A percentile compares a stretch with the other conserved stretches of the same genome.
Evolutionary conservation across 768 basidiomycete species (phyloP).

Genomic region (Lactarius vividus): DNA sequence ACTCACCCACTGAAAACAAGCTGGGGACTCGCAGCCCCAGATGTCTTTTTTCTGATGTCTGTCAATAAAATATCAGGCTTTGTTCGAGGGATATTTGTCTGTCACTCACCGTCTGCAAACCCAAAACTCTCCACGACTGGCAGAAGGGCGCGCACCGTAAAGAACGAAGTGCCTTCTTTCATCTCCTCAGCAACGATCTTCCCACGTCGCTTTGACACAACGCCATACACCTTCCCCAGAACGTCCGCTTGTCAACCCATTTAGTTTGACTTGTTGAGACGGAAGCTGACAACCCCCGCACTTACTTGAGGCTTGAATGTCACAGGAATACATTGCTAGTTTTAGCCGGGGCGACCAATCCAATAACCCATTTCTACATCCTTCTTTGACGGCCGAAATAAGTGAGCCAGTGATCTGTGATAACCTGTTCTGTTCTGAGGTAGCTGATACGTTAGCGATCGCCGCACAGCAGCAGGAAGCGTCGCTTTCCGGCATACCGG

Average conservation of each 20-base stretch:
- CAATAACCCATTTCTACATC: slow-evolving; percentile 82
- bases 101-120: slow-evolving; percentile 84
- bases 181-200: slow-evolving; percentile 95
- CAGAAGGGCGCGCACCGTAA: slow-evolving; percentile 84
- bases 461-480: background rate
- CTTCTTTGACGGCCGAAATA: slow-evolving; percentile 85
- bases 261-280: slow-evolving; percentile 11
- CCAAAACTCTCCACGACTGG: slow-evolving; percentile 98
- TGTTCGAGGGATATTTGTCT: background rate
- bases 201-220: slow-evolving; percentile 88
- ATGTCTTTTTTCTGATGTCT: slow-evolving; percentile 96
- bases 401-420: slow-evolving; percentile 88
- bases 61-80: slow-evolving; percentile 13
- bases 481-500: slow-evolving; percentile 44
- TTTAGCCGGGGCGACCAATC: slow-evolving; percentile 98
- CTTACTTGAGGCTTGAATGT: slow-evolving; percentile 96
- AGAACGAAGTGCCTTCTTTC: slow-evolving; percentile 96
- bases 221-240: slow-evolving; percentile 94
- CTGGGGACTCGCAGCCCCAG: slow-evolving; percentile 96
- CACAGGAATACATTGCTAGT: slow-evolving; percentile 98
- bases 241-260: slow-evolving; percentile 72
- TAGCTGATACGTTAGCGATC: slow-evolving; percentile 24
- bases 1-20: slow-evolving; percentile 91
- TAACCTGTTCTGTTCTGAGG: slow-evolving; percentile 70
- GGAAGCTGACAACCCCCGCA: slow-evolving; percentile 21